Base-by-base conservation (phyloP, 2,329 filamentous ascomycete species). In the Penicillium occitanis region DNA sequence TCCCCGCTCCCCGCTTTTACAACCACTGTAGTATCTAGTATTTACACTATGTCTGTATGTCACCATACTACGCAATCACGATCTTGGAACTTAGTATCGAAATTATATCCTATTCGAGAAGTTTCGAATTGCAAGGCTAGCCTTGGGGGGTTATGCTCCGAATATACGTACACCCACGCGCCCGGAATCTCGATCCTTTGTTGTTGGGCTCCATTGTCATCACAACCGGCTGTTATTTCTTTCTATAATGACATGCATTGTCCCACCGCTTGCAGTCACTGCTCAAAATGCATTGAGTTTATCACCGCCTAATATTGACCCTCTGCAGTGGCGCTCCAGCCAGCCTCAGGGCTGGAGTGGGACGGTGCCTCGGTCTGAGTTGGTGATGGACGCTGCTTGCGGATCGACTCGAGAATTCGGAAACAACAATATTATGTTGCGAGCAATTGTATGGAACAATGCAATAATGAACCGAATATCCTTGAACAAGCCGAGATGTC, bases 1-100 rank as follows among this genome's bases (percentile, higher is more conserved):
- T 19, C 53, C 53, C 53, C 53, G 53, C 53, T 57, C 53, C 33
- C 53, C 53, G 19, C 53, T 40, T n/a, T 28, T 53, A 44, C 42
- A 25, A 25, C 25, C 25, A 25, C 25, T 4, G 7, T 19, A 44
- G 7, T 44, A 44, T 19, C 0, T 19, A 19, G 2, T 19, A 1
- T 1, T 1, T 8, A 19, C 42, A 10, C 50, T n/a, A n/a, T 53
- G 50, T 53, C 50, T 33, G 14, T 28, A 53, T 33, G 33, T 25
- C 50, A 53, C 25, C 50, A 53, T 19, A 53, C 50, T 33, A 33
- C 6, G 3, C 5, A 5, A 37, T 37, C 6, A 25, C 17, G 17
- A 4, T 48, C 44, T 46, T 30, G 22, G 19, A 22, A 48, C 19
- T 48, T 48, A 22, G 19, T 48, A 22, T 22, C 19, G 44, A 22